Evolutionary conservation across 805 yeast genomes (phyloP).

Genomic region (Lipomyces sp.): DNA sequence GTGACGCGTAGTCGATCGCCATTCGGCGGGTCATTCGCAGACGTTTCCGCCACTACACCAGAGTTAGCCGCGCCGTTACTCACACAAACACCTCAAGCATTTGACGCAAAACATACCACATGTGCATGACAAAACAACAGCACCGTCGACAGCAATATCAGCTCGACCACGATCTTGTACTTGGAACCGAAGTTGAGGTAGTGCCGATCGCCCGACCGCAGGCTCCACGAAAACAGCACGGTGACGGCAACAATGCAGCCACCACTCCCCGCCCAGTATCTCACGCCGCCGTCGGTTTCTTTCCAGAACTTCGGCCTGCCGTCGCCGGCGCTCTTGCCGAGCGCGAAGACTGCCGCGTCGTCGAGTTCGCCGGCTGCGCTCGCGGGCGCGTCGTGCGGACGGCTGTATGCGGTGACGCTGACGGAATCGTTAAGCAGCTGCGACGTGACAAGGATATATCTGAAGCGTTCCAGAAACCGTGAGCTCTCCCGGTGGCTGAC

Average conservation of each 20-base stretch:
- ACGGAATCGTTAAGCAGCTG: conserved; percentile 44
- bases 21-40: conserved; percentile 22
- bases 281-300: background rate
- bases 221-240: conserved; percentile 35
- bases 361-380: too few relatives aligned
- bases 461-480: conserved; percentile 50
- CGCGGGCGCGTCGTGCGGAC: too few relatives aligned
- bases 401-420: conserved; percentile 5
- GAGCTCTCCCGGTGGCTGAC: conserved; percentile 33
- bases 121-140: conserved; percentile 26
- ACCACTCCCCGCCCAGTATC: conserved; percentile 38
- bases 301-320: background rate
- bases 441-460: conserved; percentile 50
- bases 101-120: conserved; percentile 12
- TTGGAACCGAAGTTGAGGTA: conserved; percentile 2
- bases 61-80: background rate
- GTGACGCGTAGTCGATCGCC: conserved; percentile 14
- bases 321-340: too few relatives aligned
- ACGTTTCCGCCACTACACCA: conserved; percentile 22
- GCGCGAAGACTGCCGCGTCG: too few relatives aligned
- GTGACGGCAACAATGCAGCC: conserved; percentile 39
- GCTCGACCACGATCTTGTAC: conserved; percentile 10
- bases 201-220: conserved; percentile 10
- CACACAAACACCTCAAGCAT: background rate
- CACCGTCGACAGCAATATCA: conserved; percentile 14